Conservation (phyloP, 1,284 basidiomycete species). For the Ceratobasidium sp. region DNA sequence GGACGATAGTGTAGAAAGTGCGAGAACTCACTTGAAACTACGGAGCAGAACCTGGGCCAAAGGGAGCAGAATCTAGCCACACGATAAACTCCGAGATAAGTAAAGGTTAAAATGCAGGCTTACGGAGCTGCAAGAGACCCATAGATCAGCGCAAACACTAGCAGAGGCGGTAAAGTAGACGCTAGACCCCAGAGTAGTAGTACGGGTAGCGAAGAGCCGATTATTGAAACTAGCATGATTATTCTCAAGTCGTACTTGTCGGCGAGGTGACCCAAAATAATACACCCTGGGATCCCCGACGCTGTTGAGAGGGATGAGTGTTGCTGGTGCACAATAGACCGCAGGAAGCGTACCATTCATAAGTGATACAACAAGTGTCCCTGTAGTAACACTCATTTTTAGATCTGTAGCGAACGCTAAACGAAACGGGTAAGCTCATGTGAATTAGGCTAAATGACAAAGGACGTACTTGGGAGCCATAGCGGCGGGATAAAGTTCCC, state of each 20-base stretch:
- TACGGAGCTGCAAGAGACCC: constrained; percentile 49
- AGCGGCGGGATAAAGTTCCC: constrained; percentile 50
- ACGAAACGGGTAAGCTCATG: neutral
- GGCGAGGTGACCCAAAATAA: constrained; percentile 46
- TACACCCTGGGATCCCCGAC: constrained; percentile 44
- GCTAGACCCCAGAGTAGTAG: constrained; percentile 50
- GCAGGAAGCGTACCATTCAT: constrained; percentile 46
- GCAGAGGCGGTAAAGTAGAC: constrained; percentile 32
- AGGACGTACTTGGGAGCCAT: constrained; percentile 48
- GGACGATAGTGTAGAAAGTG: too few relatives aligned
- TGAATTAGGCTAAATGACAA: neutral
- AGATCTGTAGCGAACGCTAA: constrained; percentile 50
- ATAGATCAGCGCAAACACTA: constrained; percentile 46
- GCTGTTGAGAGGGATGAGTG: constrained; percentile 14
- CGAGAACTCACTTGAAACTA: constrained; percentile 43
- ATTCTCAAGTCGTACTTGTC: constrained; percentile 48
- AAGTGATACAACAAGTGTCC: constrained; percentile 48
- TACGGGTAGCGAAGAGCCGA: constrained; percentile 46
- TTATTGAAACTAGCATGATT: constrained; percentile 45
- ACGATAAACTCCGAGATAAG: too few relatives aligned
- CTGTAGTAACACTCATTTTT: constrained; percentile 48
- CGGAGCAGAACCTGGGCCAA: constrained; percentile 48
- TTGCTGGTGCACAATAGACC: neutral
- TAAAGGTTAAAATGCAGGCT: neutral
- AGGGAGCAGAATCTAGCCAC: constrained; percentile 46